Evolutionary conservation across 805 yeast genomes (phyloP), one percentile per base, ranked within the genome.

Genomic region (Pichia sporocuriosa): DNA sequence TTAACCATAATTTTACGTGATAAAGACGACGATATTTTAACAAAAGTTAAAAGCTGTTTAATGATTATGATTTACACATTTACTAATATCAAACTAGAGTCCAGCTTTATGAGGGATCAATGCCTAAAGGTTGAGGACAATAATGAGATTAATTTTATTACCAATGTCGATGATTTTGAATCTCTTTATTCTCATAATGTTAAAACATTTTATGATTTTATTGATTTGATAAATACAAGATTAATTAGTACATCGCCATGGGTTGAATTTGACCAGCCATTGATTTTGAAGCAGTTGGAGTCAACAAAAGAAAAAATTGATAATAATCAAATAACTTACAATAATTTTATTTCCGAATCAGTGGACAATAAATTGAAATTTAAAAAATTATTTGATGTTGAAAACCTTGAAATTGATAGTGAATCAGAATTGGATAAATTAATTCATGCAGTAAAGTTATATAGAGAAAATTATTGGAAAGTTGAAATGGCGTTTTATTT

Each of bases 1-100:
- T 81, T 89, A 29, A 88, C 97, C 0, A 73, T 90, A n/a, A 67
- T 85, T 12, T 59, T 93, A n/a, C 67, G 97, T 41, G 98, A 97
- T 2, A 82, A 78, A 1, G 72, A 74, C 49, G 76, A 72, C 38
- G 82, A 77, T 2, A 55, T 69, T 0, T 62, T 90, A 42, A 68
- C 77, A 39, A 76, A 77, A 39, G 72, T 89, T 19, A 93, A 93
- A 57, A 79, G 81, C 39, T 82, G 88, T 2, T 69, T 84, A 4
- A 94, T 85, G 49, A 81, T 90, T 43, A 72, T 89, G 77, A 73
- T 84, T 2, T 83, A 84, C 35, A 84, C 82, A 0, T 73, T 79
- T n/a, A 77, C 83, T 56, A 87, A 89, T 51, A 68, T 87, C 32
- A 80, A 79, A 52, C 72, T 89, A 42, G 99, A 93, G 56, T 80